A percentile compares a stretch with the other conserved stretches of the same genome.
Evolutionary conservation across 1,284 basidiomycete species (phyloP).

Genomic region (Papiliotrema laurentii): DNA sequence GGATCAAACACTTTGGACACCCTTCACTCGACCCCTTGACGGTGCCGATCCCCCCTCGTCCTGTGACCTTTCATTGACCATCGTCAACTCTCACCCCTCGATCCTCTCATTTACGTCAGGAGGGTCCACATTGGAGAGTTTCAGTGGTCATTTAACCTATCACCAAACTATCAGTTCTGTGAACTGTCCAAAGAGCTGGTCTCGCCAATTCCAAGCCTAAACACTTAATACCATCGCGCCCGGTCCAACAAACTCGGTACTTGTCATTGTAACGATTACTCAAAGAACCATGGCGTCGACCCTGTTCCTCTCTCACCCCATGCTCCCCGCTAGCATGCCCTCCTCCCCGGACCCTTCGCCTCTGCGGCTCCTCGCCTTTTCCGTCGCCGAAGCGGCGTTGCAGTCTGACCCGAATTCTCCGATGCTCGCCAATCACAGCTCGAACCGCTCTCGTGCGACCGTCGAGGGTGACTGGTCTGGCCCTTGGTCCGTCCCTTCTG

Average conservation of each 20-base stretch:
- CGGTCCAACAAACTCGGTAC: not conserved
- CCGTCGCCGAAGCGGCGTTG: slow-evolving; percentile 42
- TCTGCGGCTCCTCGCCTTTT: slow-evolving; percentile 37
- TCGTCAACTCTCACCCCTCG: not conserved
- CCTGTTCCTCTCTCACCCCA: slow-evolving; percentile 15
- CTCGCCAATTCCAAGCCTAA: slow-evolving; percentile 1
- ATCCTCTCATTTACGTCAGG: not conserved
- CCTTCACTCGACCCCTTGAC: too few species aligned
- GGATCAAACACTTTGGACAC: too few species aligned
- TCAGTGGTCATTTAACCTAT: too few species aligned
- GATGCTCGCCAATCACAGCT: slow-evolving; percentile 20
- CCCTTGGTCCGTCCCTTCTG: not conserved
- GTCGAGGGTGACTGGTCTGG: slow-evolving; percentile 3
- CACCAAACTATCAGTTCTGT: not conserved
- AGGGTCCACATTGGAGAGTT: not conserved
- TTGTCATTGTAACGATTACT: too few species aligned
- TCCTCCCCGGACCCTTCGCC: slow-evolving; percentile 32
- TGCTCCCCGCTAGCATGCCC: slow-evolving; percentile 12
- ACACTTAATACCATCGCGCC: too few species aligned
- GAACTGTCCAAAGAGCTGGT: slow-evolving; percentile 11
- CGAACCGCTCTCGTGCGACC: not conserved
- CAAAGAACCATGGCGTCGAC: slow-evolving; percentile 20
- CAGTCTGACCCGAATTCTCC: slow-evolving; percentile 41
- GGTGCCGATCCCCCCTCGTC: too few species aligned
- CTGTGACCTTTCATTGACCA: too few species aligned